Base-by-base conservation (phyloP, 768 basidiomycete genomes). In the Tephrocybe sp. region DNA sequence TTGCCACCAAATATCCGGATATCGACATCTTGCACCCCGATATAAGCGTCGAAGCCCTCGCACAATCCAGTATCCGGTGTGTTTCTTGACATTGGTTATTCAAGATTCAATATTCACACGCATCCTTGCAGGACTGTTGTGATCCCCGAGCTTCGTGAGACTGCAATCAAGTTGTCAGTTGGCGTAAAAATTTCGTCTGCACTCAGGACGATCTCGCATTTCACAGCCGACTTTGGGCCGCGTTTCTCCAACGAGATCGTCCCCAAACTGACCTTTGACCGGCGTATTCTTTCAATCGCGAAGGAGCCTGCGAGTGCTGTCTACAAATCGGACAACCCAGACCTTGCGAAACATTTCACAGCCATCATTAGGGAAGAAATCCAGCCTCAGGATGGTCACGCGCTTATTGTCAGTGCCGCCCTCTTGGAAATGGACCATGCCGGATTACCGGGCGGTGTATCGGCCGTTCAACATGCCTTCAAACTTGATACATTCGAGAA, bases 181-280 rank as follows among this genome's bases (percentile, higher is more conserved):
- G 78, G 78, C 12, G 78, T 83, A 48, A 79, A 76, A 54, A 78
- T 84, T 51, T 81, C 82, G 17, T 84, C 81, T 18, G 70, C 78
- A 1, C 65, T 83, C 38, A 70, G 82, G 45, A 84, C 81, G 3
- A 80, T 84, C 45, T 81, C 82, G 37, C 82, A 81, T 57, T 81
- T 74, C 52, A 81, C 80, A 2, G 77, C 81, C 21, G 68, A 79
- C 57, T 77, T 81, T 56, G 80, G 79, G 2, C 80, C 80, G 20
- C 78, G 79, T 5, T 84, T 84, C 56, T 80, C 79, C 23, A 52
- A 62, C 6, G 72, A 77, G 1, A 62, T 83, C 25, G 66, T 83
- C 23, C 77, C 81, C 4, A 76, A 71, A 50, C 66, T 83, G n/a
- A 55, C 69, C 1, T 63, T 78, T 32, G 67, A 84, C 50, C 64